Conservation (phyloP, 139 green algal species). For the Haematococcus sp. region DNA sequence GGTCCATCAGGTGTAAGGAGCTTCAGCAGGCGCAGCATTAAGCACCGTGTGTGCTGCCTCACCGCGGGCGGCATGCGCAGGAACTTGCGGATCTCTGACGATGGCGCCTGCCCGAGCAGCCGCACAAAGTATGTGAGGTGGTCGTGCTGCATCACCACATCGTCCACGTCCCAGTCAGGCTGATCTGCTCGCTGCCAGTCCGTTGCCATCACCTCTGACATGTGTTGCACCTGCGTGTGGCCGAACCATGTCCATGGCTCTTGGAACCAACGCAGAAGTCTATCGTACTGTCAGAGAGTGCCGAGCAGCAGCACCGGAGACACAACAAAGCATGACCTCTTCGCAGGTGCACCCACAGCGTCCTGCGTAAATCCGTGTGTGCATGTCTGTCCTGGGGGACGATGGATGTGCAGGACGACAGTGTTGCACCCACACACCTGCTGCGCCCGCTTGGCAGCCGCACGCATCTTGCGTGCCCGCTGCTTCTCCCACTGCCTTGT, state of each 20-base stretch:
- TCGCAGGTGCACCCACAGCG: too few species aligned
- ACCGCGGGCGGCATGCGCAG: conserved; percentile 5
- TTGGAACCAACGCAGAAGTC: too few species aligned
- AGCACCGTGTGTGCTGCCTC: too few species aligned
- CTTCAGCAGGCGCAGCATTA: too few species aligned
- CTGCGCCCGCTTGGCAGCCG: not conserved
- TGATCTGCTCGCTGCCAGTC: conserved; percentile 2
- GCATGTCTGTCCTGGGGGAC: too few species aligned
- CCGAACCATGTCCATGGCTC: too few species aligned
- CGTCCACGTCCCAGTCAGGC: conserved; percentile 5
- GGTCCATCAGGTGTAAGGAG: too few species aligned
- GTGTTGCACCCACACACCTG: not conserved
- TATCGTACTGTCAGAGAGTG: too few species aligned
- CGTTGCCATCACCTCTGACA: not conserved
- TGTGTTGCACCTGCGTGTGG: not conserved
- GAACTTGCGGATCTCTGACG: conserved; percentile 1
- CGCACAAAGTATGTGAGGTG: conserved; percentile 1
- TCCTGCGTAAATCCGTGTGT: too few species aligned
- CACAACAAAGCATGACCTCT: too few species aligned
- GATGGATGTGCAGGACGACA: too few species aligned
- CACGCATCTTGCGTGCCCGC: not conserved
- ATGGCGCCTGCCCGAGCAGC: conserved; percentile 2
- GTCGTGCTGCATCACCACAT: conserved; percentile 7
- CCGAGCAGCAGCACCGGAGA: too few species aligned
- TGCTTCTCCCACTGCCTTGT: conserved; percentile 1